Base-by-base conservation (phyloP, 345 rosid genomes). In the Sonneratia alba region DNA sequence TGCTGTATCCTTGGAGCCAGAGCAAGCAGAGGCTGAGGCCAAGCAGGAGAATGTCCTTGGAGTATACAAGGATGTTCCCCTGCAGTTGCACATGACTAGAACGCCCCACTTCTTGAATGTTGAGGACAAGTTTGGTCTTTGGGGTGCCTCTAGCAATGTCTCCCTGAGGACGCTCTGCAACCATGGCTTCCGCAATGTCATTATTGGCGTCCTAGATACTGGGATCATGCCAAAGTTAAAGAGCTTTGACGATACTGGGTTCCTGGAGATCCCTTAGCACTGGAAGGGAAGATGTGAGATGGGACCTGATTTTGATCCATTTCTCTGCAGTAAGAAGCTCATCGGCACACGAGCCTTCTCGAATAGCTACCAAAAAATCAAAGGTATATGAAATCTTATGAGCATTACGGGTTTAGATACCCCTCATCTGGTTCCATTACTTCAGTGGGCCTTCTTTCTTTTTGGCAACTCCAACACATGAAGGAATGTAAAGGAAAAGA, bases 321-420 rank as follows among this genome's bases (percentile, higher is more conserved):
- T 16, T 22, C 48, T 77, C 59, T 94, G 97, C 71, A 94, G 91
- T 74, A 89, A 85, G 71, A 94, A 94, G 70, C 80, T 94, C 3
- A 81, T 91, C 42, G 98, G 97, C 22, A 97, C 96, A 3, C 81
- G 92, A 18, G 83, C 77, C 72, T 91, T 89, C 76, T 85, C 96
- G 0, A 88, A 83, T 63, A 97, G 96, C 0, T 91, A 76, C 80
- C 84, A 8, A 24, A 14, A 6, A n/a, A 10, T 6, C 7, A 7
- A 9, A 1, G 67, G 67, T 24, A 63, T 63, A 2, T 27, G 12
- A 3, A 2, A 48, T 11, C 53, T 3, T 16, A 14, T 16, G 14
- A 40, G 43, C 43, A 40, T 40, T 40, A 40, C 43, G 43, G 1
- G 5, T 40, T 40, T 40, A 40, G n/a, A 16, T 4, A 55, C 2